Evolutionary conservation across 306 rosid species (phyloP), one percentile per base, ranked within the genome.

Genomic region (Abrus pulchellus): DNA sequence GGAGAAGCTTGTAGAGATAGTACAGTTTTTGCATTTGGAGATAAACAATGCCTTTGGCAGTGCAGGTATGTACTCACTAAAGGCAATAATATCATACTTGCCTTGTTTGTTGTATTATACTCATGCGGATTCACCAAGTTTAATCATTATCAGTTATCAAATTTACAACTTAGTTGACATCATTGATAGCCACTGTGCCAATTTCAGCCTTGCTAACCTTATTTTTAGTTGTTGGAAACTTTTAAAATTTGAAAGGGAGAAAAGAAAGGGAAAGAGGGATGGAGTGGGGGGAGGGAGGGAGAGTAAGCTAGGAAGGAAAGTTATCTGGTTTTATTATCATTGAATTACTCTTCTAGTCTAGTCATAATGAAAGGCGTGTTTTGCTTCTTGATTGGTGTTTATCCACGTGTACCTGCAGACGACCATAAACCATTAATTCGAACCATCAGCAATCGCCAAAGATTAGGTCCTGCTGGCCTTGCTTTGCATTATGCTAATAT

Each of bases 401-500:
- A 33, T 83, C 43, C 32, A 45, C 66, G 71, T 83, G 49, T 63
- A n/a, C 66, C 57, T 84, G 86, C 90, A 93, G 97, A 87, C 75
- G 52, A 29, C 77, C 81, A 74, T 36, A 77, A 85, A 77, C 86
- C 88, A 2, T 87, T 30, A 36, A 87, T 87, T 49, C 89, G 62
- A 80, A 79, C 88, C 56, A 60, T 33, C 7, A 83, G 71, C 74
- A 83, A 54, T 68, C 86, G 84, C 68, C 91, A 78, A 75, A 87
- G 85, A 74, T 84, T 93, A 83, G 98, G 98, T 75, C 93, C 97
- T 75, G 90, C 97, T 13, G 98, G 98, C 72, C 94, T 93, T 84
- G 9, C 96, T 49, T 88, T 93, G 87, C 98, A 93, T 85, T 88
- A 93, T 83, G 98, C 98, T 75, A 93, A 20, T 20, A 20, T 20